phyloP scores from a whole-genome alignment of 805 yeast genomes.

The Saitoella complicata region DNA sequence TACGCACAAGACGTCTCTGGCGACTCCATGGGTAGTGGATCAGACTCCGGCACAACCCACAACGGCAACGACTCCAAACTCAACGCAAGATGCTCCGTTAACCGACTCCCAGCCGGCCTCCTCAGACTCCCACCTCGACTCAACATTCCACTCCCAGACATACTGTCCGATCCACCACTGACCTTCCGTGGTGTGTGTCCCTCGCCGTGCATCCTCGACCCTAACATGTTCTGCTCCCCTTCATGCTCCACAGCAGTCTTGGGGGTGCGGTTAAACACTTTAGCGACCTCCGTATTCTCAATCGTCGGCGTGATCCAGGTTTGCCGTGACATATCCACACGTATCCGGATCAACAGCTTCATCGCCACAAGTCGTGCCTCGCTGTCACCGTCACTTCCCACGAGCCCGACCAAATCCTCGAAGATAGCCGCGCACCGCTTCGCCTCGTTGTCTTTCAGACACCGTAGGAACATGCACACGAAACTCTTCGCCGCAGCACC shows the following conservation, averaged over 20 bases:
- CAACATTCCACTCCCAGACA: no score
- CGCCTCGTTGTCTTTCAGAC: constrained; percentile 25
- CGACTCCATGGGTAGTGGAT: constrained; percentile 1
- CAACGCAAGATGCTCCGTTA: constrained; percentile 36
- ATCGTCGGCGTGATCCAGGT: no score
- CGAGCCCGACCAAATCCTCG: constrained; percentile 18
- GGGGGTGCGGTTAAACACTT: no score
- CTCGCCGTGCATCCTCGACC: no score
- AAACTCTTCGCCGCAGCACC: constrained; percentile 12
- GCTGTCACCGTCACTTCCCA: constrained; percentile 11
- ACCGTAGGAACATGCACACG: constrained; percentile 20
- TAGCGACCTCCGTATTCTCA: no score
- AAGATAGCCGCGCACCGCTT: constrained; percentile 22
- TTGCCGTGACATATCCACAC: constrained; percentile 25
- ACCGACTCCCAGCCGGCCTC: constrained; percentile 23
- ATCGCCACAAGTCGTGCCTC: constrained; percentile 28
- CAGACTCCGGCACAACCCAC: constrained; percentile 27
- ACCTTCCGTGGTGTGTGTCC: no score
- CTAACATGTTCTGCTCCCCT: no score
- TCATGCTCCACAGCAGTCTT: no score
- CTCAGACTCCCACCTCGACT: no score
- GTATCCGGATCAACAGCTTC: constrained; percentile 37
- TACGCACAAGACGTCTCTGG: constrained; percentile 14
- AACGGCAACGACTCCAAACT: constrained; percentile 49
- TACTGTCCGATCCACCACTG: no score